Percentiles rank a stretch among this genome's conserved stretches.
phyloP scores from a whole-genome alignment of 306 rosid species.

The Sophora flavescens region DNA sequence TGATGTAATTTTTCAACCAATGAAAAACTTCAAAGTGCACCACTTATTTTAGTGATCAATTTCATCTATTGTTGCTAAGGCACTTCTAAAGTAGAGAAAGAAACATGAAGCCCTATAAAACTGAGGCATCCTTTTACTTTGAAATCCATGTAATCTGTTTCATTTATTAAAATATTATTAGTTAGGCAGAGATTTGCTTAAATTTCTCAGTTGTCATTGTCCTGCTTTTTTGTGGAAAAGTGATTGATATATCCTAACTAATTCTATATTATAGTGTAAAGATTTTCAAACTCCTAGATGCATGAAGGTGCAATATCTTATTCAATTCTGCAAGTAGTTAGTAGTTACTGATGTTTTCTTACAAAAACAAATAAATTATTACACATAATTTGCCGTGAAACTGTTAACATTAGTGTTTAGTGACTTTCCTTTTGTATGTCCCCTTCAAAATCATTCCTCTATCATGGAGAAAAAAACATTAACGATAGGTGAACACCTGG shows the following conservation, averaged over 20 bases:
- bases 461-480: no score
- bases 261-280: neutral
- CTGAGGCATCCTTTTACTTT: constrained; percentile 10
- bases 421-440: no score
- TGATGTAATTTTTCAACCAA: constrained; percentile 1
- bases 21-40: constrained; percentile 17
- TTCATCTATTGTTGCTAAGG: constrained; percentile 16
- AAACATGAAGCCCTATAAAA: constrained; percentile 2
- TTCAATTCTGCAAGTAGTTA: neutral
- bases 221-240: neutral
- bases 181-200: neutral
- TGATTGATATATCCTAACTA: neutral
- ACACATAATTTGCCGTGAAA: no score
- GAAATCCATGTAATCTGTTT: constrained; percentile 20
- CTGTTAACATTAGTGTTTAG: no score
- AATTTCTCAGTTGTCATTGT: neutral
- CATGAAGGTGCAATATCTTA: neutral
- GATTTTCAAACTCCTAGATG: neutral
- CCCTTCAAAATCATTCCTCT: no score
- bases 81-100: neutral
- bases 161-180: neutral
- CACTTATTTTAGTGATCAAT: neutral
- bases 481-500: no score
- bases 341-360: neutral
- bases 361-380: no score